Evolutionary conservation across 345 rosid genomes (phyloP).

Genomic region (Citrus inodora): DNA sequence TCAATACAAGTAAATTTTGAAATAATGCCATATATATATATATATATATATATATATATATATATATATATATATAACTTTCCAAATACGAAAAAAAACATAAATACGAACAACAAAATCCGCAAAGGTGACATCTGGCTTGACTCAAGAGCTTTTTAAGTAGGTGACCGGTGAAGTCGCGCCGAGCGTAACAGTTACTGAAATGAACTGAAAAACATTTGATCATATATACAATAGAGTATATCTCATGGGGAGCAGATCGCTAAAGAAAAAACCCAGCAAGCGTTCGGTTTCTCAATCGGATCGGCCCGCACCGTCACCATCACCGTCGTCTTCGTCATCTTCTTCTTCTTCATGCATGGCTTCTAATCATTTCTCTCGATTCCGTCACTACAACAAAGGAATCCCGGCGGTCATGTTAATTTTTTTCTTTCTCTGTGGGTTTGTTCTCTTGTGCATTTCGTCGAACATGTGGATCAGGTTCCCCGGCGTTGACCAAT

Average conservation of each 20-base stretch:
- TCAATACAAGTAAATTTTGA: no score
- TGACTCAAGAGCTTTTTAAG: neutral
- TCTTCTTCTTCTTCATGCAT: conserved; percentile 16
- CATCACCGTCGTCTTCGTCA: neutral
- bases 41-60: no score
- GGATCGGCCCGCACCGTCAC: neutral
- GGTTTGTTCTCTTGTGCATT: conserved; percentile 33
- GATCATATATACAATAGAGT: neutral
- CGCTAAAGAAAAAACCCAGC: conserved; percentile 29
- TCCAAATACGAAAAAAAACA: no score
- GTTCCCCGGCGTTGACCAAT: neutral
- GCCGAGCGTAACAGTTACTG: no score
- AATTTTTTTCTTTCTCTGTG: conserved; percentile 26
- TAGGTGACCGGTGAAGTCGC: neutral
- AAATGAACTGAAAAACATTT: neutral
- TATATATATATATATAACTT: no score
- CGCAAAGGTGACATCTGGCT: neutral
- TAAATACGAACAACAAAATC: neutral
- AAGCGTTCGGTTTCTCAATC: conserved; percentile 26
- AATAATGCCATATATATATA: no score
- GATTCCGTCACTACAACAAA: conserved; percentile 27
- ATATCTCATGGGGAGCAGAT: conserved; percentile 37
- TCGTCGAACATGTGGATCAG: conserved; percentile 27
- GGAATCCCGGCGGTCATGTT: conserved; percentile 31
- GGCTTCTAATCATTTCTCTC: conserved; percentile 26